Base-by-base conservation (phyloP, 169 alveolate species). In the Cryptosporidium ubiquitum region DNA sequence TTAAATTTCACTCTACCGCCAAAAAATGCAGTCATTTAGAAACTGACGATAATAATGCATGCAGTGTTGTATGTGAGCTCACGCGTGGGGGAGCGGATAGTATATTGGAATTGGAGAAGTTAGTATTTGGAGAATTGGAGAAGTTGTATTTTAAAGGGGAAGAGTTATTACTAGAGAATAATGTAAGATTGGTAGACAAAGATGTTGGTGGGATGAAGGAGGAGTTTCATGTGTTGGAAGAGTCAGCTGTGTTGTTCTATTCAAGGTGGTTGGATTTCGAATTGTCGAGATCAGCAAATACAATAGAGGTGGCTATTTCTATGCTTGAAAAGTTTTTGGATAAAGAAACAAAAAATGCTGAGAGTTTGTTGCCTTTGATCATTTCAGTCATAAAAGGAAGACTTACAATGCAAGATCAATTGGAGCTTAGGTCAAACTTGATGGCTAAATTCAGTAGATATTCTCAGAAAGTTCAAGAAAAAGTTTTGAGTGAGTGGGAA, bases 251-350 rank as follows among this genome's bases (percentile, higher is more conserved):
- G 23, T 26, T 79, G 39, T 79, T 79, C 40, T 79, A 61, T 47
- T 79, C 89, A 7, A 75, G 61, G 69, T 61, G 89, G 89, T 18
- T 79, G 18, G 69, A 61, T 10, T 79, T 79, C 23, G 89, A 79
- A 42, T 29, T 42, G 6, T 3, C n/a, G 58, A 47, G 42, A 29
- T 66, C 79, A 23, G 14, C 5, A 5, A 69, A 66, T 23, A 6
- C 29, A 40, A 29, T 4, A 20, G 35, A 7, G 6, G 58, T 18
- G 20, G 20, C 47, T 0, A 26, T 60, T 79, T 58, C 64, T 58
- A 29, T 61, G 4, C 26, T 40, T 39, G 68, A 47, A 39, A 64
- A 44, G 37, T 44, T 79, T 7, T 1, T 58, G 16, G 66, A 79
- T 64, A 40, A 23, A 18, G 37, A 42, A 2, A 68, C 60, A 14